Evolutionary conservation across 2,329 filamentous ascomycete genomes (phyloP), one percentile per base, ranked within the genome.

Genomic region (Pyricularia pennisetigena): DNA sequence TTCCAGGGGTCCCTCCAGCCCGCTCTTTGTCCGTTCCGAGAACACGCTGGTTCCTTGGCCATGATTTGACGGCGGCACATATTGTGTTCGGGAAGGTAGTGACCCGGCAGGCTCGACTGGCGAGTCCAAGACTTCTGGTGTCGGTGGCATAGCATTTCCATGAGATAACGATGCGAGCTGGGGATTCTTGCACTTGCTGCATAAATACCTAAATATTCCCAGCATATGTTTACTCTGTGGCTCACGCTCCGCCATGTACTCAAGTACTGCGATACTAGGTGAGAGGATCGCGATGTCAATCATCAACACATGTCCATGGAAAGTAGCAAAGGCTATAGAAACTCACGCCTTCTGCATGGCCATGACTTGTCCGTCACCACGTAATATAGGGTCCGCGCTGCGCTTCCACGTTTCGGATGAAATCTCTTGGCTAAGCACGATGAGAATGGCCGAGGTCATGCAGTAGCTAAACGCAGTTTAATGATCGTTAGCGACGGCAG

Each of bases 401-500:
- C 23, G 28, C 41, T 57, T 66, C 65, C 65, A 66, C 24, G 41
- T 29, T 1, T 57, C 41, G 8, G 65, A 66, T 20, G 65, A 66
- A 12, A 66, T 66, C 69, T 86, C 83, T 72, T 87, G 88, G 71
- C 83, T 85, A 63, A 86, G 75, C 3, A 87, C 78, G 35, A 87
- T 79, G 2, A 88, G 77, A 0, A 81, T 79, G 0, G 85, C 82
- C 5, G 85, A 79, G 70, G 87, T 87, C 57, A 88, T 78, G 68
- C 84, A 86, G 72, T 87, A 83, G 71, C 86, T 88, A 30, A 23
- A 10, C 1, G 20, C 2, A 0, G 16, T 26, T 20, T 0, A 9
- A 9, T 12, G n/a, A 6, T 23, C n/a, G 12, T 49, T 16, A 65
- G 64, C 12, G 6, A 12, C 29, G 16, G 30, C 20, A 16, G n/a